Evolutionary conservation across 228 moss, liverwort and hornwort species (phyloP), one percentile per base, ranked within the genome.

Genomic region (Sphagnum fallax): DNA sequence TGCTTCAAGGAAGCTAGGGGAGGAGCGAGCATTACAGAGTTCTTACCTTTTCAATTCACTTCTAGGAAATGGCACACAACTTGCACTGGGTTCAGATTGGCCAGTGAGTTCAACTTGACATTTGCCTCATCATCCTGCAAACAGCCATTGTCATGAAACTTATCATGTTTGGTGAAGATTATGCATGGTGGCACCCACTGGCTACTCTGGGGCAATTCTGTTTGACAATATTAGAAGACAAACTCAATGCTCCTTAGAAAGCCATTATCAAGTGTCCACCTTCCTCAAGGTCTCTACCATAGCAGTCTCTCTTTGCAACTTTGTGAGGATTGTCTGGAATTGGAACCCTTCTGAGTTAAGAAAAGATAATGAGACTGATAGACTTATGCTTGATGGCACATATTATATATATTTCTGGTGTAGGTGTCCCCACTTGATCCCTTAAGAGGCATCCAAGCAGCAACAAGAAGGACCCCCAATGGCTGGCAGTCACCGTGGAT

Each of bases 21-120:
- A 81, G 76, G 79, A 85, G 60, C 72, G 95, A 80, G 85, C 92
- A 65, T 75, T 74, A 47, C 77, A 68, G 74, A 84, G 92, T 74
- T 92, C 95, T 16, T 95, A 83, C 68, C 83, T 89, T 52, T 79
- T 86, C 60, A 76, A 82, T 18, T 89, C 95, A 8, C 76, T 95
- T 16, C 13, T 85, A 64, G 81, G 73, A 59, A 90, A 85, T 47
- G 89, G 90, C 72, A 89, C 92, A 61, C 75, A 81, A 50, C 77
- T 95, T 74, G 92, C 84, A 52, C 71, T 95, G 47, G 95, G 95
- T 61, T 95, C 95, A 78, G 95, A 95, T 60, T 95, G 95, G 95
- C 83, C 72, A 62, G 95, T 92, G 74, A 68, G 85, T 83, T 65
- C 60, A 69, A 48, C n/a, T 32, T 32, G 32, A 32, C 32, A 32